Base-by-base conservation (phyloP, 2,329 filamentous ascomycete genomes). In the Fusarium sp. region DNA sequence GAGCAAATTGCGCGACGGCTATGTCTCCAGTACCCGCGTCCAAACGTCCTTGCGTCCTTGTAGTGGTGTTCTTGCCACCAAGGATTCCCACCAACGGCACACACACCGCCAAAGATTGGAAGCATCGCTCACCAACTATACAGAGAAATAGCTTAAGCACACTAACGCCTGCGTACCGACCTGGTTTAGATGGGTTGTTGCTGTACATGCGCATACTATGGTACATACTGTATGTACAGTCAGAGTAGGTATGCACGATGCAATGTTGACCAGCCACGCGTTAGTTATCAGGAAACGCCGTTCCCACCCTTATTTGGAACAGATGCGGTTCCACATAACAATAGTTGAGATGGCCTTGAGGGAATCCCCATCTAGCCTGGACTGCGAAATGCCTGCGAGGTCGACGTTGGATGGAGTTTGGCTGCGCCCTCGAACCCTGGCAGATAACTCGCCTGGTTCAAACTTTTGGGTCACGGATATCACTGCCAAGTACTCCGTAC, bases 351-450 rank as follows among this genome's bases (percentile, higher is more conserved):
- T 62, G 45, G 49, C 41, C 57, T 59, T 63, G 56, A 28, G 57
- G 42, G 50, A 61, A 54, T 69, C 65, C 56, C 57, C 50, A 55
- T 62, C 42, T 41, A 31, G 43, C 28, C 39, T 16, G 44, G 58
- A 64, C 58, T 59, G 51, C 41, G 30, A 49, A 49, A 48, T 51
- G 49, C 49, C 51, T 70, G 42, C 43, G 45, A 69, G 43, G 52
- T 42, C n/a, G 51, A 54, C 34, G 46, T 55, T 39, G 28, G 39
- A 62, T 59, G 66, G 44, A 52, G 62, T 63, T 58, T 23, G 31
- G 42, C 70, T 74, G 72, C 65, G 72, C 72, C 62, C 71, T 70
- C 25, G 37, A 67, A 67, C 57, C 62, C 58, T 65, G 65, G 62
- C 60, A 51, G 60, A 69, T 61, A 62, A 62, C 68, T 71, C 65